These are phyloP conservation scores for Cryptococcus hybrid DNA, from an alignment of 1,284 basidiomycete species.

Conservation along the genomic window DNA sequence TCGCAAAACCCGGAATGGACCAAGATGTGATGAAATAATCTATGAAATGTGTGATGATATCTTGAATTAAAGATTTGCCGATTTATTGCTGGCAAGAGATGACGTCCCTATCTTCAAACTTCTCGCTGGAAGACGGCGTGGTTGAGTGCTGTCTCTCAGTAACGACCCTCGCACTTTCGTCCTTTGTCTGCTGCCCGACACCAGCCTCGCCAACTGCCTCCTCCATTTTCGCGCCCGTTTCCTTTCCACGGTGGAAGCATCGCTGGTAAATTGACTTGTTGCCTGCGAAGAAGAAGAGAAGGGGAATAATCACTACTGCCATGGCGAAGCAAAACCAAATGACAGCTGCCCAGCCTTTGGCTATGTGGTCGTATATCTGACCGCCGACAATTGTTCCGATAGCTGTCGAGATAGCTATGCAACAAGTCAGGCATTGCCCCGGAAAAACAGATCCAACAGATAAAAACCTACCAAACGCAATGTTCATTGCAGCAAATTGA, in stretches of 20 bases:
- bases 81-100: no score
- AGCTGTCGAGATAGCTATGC: conserved; percentile 26
- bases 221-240: neutral
- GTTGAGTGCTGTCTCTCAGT: no score
- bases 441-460: no score
- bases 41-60: no score
- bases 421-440: no score
- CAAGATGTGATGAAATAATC: no score
- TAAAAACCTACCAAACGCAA: conserved; percentile 31
- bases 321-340: conserved; percentile 29
- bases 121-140: no score
- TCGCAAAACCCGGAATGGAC: no score
- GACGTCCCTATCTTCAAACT: no score
- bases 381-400: conserved; percentile 42
- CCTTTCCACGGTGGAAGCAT: neutral
- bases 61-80: no score
- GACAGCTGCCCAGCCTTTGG: conserved; percentile 37
- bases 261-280: conserved; percentile 10
- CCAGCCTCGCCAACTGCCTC: neutral
- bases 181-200: neutral
- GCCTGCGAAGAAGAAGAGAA: conserved; percentile 15
- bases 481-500: conserved; percentile 45
- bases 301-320: conserved; percentile 5
- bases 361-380: conserved; percentile 41
- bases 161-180: no score